A percentile compares a stretch with the other conserved stretches of the same genome.
phyloP scores from a whole-genome alignment of 2,329 filamentous ascomycete genomes.

The Bipolaris gigantea region DNA sequence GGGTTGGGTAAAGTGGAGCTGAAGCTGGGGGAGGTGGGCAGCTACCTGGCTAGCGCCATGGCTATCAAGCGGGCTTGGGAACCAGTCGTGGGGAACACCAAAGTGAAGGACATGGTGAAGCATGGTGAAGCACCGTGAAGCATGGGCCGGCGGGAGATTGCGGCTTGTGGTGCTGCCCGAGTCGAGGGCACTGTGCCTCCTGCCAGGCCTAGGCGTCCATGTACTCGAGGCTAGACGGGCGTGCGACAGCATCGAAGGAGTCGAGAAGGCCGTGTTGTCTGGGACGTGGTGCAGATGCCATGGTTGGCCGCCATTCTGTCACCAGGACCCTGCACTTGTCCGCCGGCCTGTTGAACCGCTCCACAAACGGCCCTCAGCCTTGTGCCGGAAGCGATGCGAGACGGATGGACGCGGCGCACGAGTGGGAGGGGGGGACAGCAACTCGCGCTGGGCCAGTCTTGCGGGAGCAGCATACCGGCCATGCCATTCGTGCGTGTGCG shows the following conservation, averaged over 20 bases:
- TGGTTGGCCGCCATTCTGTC: slow-evolving; percentile 3
- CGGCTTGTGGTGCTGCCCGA: neutral
- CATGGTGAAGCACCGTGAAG: neutral
- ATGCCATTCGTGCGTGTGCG: too few relatives aligned
- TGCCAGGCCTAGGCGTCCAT: neutral
- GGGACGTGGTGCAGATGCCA: slow-evolving; percentile 4
- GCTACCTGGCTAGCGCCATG: slow-evolving; percentile 14
- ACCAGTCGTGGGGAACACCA: slow-evolving; percentile 17
- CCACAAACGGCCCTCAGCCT: slow-evolving; percentile 13
- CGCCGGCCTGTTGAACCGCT: slow-evolving; percentile 5
- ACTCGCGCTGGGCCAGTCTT: neutral
- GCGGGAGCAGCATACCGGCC: too few relatives aligned
- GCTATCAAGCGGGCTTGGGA: slow-evolving; percentile 6
- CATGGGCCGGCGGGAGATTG: neutral
- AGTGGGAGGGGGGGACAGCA: too few relatives aligned
- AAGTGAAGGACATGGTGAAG: neutral
- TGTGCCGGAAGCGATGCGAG: slow-evolving; percentile 8
- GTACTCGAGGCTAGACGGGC: slow-evolving; percentile 8
- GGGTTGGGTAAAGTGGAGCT: slow-evolving; percentile 36
- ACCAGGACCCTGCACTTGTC: slow-evolving; percentile 3
- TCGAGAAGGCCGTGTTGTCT: neutral
- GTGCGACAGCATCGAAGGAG: neutral
- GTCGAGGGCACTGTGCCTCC: neutral
- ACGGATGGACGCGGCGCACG: neutral
- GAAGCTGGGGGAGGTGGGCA: slow-evolving; percentile 22